phyloP scores from a whole-genome alignment of 208 protist genomes.

The Polymyxa betae region DNA sequence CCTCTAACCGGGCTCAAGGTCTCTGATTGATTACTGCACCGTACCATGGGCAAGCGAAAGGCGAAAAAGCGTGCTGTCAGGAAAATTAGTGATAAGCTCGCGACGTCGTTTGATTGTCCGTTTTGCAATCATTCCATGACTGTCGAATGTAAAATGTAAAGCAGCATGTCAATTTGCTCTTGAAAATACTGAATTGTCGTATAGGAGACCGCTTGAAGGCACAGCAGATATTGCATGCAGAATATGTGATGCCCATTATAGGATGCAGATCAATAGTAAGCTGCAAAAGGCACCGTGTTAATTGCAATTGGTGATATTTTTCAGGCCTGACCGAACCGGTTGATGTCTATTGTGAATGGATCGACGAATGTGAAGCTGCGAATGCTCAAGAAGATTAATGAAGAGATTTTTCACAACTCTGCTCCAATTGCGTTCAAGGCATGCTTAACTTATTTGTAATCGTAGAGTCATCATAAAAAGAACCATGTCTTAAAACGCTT shows the following conservation, averaged over 20 bases:
- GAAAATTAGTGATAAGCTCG: slow-evolving; percentile 66
- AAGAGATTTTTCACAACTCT: too few relatives aligned
- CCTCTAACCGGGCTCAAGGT: too few relatives aligned
- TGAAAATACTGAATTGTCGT: not conserved
- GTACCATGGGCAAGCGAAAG: slow-evolving; percentile 74
- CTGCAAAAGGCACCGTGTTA: not conserved
- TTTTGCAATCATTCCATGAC: slow-evolving; percentile 75
- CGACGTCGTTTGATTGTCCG: slow-evolving; percentile 75
- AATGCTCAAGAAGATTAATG: slow-evolving; percentile 66
- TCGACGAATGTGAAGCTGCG: slow-evolving; percentile 72
- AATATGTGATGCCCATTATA: slow-evolving; percentile 57
- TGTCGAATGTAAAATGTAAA: slow-evolving; percentile 69
- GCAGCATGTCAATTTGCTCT: not conserved
- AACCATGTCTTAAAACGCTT: too few relatives aligned
- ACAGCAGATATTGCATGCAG: slow-evolving; percentile 52
- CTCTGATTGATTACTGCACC: too few relatives aligned
- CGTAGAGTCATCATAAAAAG: too few relatives aligned
- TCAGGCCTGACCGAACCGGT: slow-evolving; percentile 71
- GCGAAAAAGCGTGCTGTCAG: slow-evolving; percentile 70
- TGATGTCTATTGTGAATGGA: slow-evolving; percentile 77
- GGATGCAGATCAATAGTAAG: slow-evolving; percentile 62
- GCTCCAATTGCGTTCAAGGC: too few relatives aligned
- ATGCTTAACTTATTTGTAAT: too few relatives aligned
- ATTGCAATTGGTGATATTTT: not conserved
- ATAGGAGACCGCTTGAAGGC: slow-evolving; percentile 47